Evolutionary conservation across 2,329 filamentous ascomycete genomes (phyloP), one percentile per base, ranked within the genome.

Genomic region (Ophiostoma sp.): DNA sequence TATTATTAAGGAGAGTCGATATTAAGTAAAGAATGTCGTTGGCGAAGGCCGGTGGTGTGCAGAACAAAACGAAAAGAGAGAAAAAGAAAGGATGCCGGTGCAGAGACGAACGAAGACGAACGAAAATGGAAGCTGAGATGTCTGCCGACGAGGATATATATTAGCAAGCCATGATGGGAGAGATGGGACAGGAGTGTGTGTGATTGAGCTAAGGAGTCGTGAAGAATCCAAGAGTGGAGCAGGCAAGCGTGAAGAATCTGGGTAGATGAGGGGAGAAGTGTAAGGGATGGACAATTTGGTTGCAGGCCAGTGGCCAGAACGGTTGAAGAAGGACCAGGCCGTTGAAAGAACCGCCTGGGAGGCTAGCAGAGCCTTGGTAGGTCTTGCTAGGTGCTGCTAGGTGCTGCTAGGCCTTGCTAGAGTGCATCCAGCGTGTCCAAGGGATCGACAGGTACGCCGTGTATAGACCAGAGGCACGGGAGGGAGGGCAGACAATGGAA

Each of bases 1-100:
- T 83, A 86, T 86, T 86, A 86, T 86, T 86, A 86, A 86, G 75
- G 85, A 86, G 81, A 78, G 85, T 86, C 80, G 74, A 82, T 81
- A 78, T 75, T 77, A 77, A 77, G 76, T 82, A 87, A 87, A 79
- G 84, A 87, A 82, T 85, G 85, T 85, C 83, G 77, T 79, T 83
- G 83, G 83, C 81, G 80, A 79, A 78, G 75, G 78, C 79, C 79
- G 80, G 80, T 80, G 79, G 82, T 81, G 80, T 78, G 75, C 76
- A 75, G 74, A 76, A 77, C 76, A 77, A 27, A 44, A 67, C 17
- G 23, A 77, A 75, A 76, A 75, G 73, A 76, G 77, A 73, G 39
- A 44, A 31, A 67, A 73, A 73, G 20, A 70, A 73, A 67, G 70
- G 62, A 72, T 72, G 71, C 70, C 70, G 72, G 74, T 74, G 73